These are phyloP conservation scores for Uronychia binucleata DNA, from an alignment of 73 alveolate genomes.

Conservation along the genomic window DNA sequence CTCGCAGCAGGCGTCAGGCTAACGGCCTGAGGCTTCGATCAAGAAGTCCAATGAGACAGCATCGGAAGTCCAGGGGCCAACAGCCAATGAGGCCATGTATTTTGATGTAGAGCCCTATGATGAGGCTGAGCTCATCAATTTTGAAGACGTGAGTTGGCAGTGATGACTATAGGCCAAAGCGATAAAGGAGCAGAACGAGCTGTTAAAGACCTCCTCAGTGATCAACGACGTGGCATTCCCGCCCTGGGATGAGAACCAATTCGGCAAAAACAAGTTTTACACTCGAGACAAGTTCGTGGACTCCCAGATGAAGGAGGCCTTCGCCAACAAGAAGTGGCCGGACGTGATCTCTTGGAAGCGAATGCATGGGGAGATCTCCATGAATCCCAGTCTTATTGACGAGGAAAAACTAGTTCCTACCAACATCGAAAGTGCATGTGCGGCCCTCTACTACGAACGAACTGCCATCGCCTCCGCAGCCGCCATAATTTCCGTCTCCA, in stretches of 20 bases:
- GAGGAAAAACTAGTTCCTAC: conserved; percentile 22
- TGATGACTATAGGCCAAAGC: conserved; percentile 44
- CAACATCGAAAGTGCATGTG: conserved; percentile 23
- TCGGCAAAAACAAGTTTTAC: conserved; percentile 37
- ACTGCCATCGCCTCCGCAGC: conserved; percentile 30
- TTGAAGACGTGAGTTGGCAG: not conserved
- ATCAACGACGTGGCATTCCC: conserved; percentile 31
- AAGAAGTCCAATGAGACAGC: not conserved
- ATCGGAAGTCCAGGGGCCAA: conserved; percentile 10
- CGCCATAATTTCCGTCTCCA: conserved; percentile 55
- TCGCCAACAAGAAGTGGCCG: not conserved
- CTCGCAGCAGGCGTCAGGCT: not conserved
- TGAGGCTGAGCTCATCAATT: conserved; percentile 16
- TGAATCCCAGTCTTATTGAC: conserved; percentile 27
- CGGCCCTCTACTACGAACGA: conserved; percentile 3
- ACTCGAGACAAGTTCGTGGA: conserved; percentile 10
- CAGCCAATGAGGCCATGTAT: conserved; percentile 64
- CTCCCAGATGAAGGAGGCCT: not conserved
- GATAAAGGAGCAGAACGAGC: conserved; percentile 17
- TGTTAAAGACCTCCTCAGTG: conserved; percentile 19
- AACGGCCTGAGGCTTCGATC: not conserved
- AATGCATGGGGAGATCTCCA: conserved; percentile 30
- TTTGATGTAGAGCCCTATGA: conserved; percentile 49
- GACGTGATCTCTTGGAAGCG: conserved; percentile 25
- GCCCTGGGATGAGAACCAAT: conserved; percentile 50